Evolutionary conservation across 306 rosid species (phyloP).

Genomic region (Vigna radiata): DNA sequence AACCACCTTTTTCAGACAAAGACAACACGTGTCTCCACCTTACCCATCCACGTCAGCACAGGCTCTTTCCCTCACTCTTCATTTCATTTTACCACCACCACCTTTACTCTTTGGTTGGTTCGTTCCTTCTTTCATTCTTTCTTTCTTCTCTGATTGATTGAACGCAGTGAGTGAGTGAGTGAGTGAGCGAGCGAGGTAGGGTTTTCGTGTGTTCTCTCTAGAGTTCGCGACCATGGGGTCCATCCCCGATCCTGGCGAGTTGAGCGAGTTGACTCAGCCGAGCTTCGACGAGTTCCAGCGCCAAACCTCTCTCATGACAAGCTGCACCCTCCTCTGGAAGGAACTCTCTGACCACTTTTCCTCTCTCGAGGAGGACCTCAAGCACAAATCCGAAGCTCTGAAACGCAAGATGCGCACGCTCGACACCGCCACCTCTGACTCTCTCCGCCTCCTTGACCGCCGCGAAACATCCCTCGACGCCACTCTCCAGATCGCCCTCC

Average conservation of each 20-base stretch:
- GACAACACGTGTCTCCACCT: constrained; percentile 59
- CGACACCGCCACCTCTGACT: constrained; percentile 68
- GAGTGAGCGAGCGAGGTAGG: constrained; percentile 11
- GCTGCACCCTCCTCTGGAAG: constrained; percentile 97
- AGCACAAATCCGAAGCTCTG: constrained; percentile 76
- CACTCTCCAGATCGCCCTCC: constrained; percentile 76
- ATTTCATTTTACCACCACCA: constrained; percentile 18
- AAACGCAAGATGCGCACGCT: constrained; percentile 64
- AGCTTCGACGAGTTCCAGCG: constrained; percentile 93
- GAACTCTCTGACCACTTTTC: constrained; percentile 95
- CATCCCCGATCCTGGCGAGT: constrained; percentile 98
- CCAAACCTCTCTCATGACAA: constrained; percentile 94
- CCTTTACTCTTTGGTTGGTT: constrained; percentile 34
- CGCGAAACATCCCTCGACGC: constrained; percentile 78
- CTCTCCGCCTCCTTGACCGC: constrained; percentile 73
- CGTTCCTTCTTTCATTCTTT: neutral
- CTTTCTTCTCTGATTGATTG: constrained; percentile 29
- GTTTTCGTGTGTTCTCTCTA: constrained; percentile 1
- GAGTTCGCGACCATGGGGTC: constrained; percentile 72
- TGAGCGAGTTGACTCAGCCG: constrained; percentile 76
- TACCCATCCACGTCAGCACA: constrained; percentile 54
- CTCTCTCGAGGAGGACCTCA: constrained; percentile 72
- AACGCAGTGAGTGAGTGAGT: neutral
- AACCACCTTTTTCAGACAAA: constrained; percentile 42
- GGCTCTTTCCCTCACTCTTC: constrained; percentile 4